These are phyloP conservation scores for Neurospora tetraspora DNA, from an alignment of 495 filamentous ascomycete genomes.

Conservation along the genomic window DNA sequence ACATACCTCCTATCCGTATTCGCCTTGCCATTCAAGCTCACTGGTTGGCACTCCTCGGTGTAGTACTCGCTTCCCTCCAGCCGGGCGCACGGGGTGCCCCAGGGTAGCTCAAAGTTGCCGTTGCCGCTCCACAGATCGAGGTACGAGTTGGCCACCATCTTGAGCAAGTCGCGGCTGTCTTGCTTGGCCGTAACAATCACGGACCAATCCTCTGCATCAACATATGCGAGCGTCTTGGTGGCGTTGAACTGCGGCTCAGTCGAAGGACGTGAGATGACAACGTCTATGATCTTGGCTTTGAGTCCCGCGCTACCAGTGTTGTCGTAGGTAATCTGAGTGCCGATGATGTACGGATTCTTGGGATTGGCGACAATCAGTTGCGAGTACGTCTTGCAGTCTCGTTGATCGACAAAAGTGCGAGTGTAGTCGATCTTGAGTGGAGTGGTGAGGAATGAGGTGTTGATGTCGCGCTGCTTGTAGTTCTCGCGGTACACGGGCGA, in stretches of 20 bases:
- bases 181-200: constrained; percentile 12
- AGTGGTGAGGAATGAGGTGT: constrained; percentile 29
- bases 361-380: constrained; percentile 36
- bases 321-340: constrained; percentile 34
- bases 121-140: constrained; percentile 17
- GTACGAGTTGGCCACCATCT: constrained; percentile 20
- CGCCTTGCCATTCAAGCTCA: background rate
- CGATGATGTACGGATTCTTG: constrained; percentile 38
- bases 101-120: constrained; percentile 13
- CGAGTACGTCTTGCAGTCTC: constrained; percentile 37
- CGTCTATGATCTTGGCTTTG: background rate
- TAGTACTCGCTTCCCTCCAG: constrained; percentile 21
- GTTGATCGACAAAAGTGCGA: constrained; percentile 38
- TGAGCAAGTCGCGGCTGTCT: constrained; percentile 10
- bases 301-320: constrained; percentile 2
- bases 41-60: background rate
- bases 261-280: background rate
- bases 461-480: constrained; percentile 28
- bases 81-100: constrained; percentile 17
- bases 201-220: constrained; percentile 16
- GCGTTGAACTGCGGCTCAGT: constrained; percentile 17
- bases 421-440: constrained; percentile 38
- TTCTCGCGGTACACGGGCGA: constrained; percentile 24
- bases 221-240: constrained; percentile 14
- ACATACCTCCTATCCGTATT: constrained; percentile 31